Conservation (phyloP, 1,284 basidiomycete species). For the Naganishia sp. region DNA sequence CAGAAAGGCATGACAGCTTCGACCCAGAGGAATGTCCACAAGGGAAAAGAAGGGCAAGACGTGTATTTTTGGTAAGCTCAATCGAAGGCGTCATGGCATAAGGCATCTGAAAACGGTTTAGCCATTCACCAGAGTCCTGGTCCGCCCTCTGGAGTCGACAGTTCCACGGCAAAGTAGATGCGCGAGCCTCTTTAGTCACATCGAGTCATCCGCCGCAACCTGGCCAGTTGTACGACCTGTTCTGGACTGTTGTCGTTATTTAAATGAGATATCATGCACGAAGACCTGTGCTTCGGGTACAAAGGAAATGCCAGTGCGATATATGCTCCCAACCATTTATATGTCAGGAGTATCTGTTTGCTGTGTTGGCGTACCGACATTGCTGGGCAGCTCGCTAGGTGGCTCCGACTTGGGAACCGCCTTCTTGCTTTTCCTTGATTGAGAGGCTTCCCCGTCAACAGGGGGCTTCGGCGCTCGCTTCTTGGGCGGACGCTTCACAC, state of each 20-base stretch:
- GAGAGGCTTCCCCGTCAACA: slow-evolving; percentile 7
- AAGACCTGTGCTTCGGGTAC: background rate
- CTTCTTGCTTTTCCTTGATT: slow-evolving; percentile 22
- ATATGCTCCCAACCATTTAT: background rate
- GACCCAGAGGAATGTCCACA: background rate
- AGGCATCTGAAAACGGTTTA: background rate
- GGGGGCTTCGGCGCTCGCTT: slow-evolving; percentile 16
- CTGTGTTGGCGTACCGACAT: slow-evolving; percentile 14
- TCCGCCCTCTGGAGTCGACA: slow-evolving; percentile 15
- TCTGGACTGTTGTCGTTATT: slow-evolving; percentile 9
- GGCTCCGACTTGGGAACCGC: slow-evolving; percentile 13
- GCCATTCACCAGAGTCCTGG: slow-evolving; percentile 31
- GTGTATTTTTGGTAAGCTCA: slow-evolving; percentile 15
- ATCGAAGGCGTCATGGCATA: background rate
- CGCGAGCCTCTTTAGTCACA: background rate
- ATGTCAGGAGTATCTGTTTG: background rate
- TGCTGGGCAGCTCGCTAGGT: slow-evolving; percentile 6
- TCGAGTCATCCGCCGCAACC: background rate
- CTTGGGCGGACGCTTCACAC: slow-evolving; percentile 7
- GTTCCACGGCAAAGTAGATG: slow-evolving; percentile 1
- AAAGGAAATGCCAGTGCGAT: background rate
- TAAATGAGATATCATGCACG: background rate
- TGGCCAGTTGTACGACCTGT: background rate
- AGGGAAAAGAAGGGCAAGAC: slow-evolving; percentile 9
- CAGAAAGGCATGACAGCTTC: slow-evolving; percentile 24